Conservation (phyloP, 495 filamentous ascomycete genomes). For the Rhypophila decipiens region DNA sequence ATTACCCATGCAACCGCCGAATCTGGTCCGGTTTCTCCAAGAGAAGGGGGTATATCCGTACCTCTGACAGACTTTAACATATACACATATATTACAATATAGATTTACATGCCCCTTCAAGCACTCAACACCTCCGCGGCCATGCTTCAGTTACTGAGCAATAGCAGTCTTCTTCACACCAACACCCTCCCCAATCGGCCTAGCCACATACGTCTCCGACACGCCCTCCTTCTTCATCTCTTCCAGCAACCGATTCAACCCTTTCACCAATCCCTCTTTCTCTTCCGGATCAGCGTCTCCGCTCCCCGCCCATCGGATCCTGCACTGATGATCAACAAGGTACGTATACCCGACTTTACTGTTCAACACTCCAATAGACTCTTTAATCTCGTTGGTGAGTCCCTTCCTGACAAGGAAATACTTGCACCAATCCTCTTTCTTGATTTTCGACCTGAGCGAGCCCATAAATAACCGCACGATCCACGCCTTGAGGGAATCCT, state of each 20-base stretch:
- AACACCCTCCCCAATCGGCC: not conserved
- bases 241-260: constrained; percentile 59
- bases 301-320: constrained; percentile 91
- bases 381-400: constrained; percentile 63
- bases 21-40: no score
- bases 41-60: no score
- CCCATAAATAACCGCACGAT: constrained; percentile 65
- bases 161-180: not conserved
- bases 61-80: no score
- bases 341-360: constrained; percentile 91
- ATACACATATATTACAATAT: no score
- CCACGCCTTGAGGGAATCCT: constrained; percentile 67
- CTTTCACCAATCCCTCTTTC: constrained; percentile 62
- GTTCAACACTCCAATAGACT: constrained; percentile 77
- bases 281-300: constrained; percentile 66
- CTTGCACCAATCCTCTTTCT: constrained; percentile 54
- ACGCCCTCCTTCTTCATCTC: constrained; percentile 39
- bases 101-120: not conserved
- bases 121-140: not conserved
- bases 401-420: constrained; percentile 85
- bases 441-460: constrained; percentile 50
- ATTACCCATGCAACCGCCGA: no score
- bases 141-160: not conserved
- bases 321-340: constrained; percentile 77
- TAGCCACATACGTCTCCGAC: constrained; percentile 9